phyloP scores from a whole-genome alignment of 2,329 filamentous ascomycete species.

The Orbilia ellipsospora region DNA sequence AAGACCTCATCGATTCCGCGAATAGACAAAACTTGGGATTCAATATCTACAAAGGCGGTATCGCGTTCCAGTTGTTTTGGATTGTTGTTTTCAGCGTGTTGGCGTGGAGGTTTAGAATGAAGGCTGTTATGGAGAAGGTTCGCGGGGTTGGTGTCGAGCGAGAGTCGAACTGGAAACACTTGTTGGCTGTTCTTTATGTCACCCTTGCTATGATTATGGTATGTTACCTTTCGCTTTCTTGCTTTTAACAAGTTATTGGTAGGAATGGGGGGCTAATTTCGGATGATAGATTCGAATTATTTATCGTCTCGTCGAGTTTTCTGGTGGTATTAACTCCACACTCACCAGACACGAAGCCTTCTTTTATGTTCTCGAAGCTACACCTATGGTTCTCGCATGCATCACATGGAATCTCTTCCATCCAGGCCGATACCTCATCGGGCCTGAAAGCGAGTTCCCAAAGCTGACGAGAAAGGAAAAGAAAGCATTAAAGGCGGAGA shows the following conservation, averaged over 20 bases:
- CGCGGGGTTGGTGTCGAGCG: slow-evolving; percentile 20
- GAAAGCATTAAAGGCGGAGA: slow-evolving; percentile 63
- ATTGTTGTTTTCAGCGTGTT: slow-evolving; percentile 66
- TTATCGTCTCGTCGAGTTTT: slow-evolving; percentile 71
- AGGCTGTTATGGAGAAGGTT: slow-evolving; percentile 15
- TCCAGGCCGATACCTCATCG: slow-evolving; percentile 66
- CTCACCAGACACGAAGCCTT: slow-evolving; percentile 67
- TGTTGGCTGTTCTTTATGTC: slow-evolving; percentile 61
- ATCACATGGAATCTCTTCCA: slow-evolving; percentile 65
- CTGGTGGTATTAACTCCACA: slow-evolving; percentile 61
- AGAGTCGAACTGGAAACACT: slow-evolving; percentile 56
- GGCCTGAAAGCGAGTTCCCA: slow-evolving; percentile 66
- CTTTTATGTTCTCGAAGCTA: slow-evolving; percentile 67
- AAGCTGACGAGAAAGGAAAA: slow-evolving; percentile 64
- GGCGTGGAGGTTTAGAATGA: slow-evolving; percentile 61
- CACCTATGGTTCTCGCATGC: slow-evolving; percentile 69
- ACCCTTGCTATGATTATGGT: slow-evolving; percentile 62
- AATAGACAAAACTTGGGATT: slow-evolving; percentile 61
- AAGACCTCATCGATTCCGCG: slow-evolving; percentile 57
- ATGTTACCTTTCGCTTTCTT: slow-evolving; percentile 37
- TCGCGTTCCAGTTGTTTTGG: slow-evolving; percentile 67
- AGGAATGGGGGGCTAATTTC: neutral
- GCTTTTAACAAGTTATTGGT: too few species aligned
- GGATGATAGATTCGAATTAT: slow-evolving; percentile 68
- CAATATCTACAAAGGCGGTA: slow-evolving; percentile 68